Base-by-base conservation (phyloP, 2,329 filamentous ascomycete genomes). In the Botrytis fragariae region DNA sequence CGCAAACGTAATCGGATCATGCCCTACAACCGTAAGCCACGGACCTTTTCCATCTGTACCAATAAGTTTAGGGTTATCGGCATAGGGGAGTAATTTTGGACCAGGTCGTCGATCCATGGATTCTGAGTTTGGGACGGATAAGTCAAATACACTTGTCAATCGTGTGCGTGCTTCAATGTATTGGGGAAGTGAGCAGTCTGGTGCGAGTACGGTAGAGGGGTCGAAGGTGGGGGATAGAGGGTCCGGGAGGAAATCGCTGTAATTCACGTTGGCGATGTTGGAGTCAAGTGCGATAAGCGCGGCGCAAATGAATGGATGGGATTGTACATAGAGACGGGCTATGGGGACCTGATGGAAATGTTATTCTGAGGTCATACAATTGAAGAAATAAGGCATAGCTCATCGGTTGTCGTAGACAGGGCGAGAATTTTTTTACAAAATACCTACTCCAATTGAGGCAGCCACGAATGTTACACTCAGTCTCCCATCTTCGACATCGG, bases 201-300 rank as follows among this genome's bases (percentile, higher is more conserved):
- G 76, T 0, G 77, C 78, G 2, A 74, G 44, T 69, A 80, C 78
- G 29, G 63, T 45, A 48, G 74, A 74, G 3, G 77, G 75, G 63
- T 80, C 69, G 67, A 81, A 81, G 20, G 72, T 73, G 16, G 77
- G 75, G 45, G 78, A 74, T 37, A 76, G 75, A 8, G 80, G 79
- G 65, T 81, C 78, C 0, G 80, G 80, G 72, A 75, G 45, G 39
- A 80, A 79, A n/a, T 73, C 74, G 2, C 72, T 78, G 54, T 80
- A 81, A 57, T 81, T 77, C n/a, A 73, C 75, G 51, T 81, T 81
- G 18, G 77, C 76, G 3, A 81, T 80, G 44, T 81, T 81, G 0
- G 81, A 81, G 57, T 82, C 81, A 6, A 82, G 77, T 65, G 81
- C 76, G 3, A 82, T 73, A 20, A 81, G 76, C 7, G 79, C 80